phyloP scores from a whole-genome alignment of 2,329 filamentous ascomycete genomes.

The Aspergillus latus region DNA sequence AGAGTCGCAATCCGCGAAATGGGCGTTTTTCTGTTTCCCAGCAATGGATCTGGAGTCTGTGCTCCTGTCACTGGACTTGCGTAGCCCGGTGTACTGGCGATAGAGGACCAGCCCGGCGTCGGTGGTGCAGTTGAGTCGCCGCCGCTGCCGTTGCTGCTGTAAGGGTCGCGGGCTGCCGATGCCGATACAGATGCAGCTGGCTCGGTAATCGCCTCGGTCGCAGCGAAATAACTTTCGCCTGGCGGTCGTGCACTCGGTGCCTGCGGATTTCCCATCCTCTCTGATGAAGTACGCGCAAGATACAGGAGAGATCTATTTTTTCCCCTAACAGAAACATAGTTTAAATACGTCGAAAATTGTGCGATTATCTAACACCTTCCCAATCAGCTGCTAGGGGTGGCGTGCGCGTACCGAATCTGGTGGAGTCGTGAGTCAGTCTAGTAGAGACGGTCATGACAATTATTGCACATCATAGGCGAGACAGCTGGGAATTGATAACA shows the following conservation, averaged over 20 bases:
- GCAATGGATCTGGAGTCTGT: conserved; percentile 30
- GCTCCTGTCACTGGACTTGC: conserved; percentile 28
- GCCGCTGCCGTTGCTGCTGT: neutral
- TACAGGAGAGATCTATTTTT: neutral
- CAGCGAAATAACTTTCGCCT: neutral
- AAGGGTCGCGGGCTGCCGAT: neutral
- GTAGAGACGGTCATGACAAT: neutral
- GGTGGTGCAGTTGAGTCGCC: neutral
- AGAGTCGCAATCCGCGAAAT: conserved; percentile 3
- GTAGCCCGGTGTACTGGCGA: conserved; percentile 4
- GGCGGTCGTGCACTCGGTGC: neutral
- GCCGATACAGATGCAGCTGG: neutral
- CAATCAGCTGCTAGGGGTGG: too few species aligned
- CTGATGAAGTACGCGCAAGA: too few species aligned
- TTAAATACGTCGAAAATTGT: neutral
- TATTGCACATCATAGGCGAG: neutral
- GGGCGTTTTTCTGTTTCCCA: conserved; percentile 13
- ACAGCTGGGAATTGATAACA: neutral
- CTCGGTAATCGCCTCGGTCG: neutral
- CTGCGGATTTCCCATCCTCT: neutral
- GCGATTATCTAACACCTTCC: neutral
- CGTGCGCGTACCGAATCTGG: neutral
- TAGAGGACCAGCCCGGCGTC: neutral
- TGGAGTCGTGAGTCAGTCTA: neutral
- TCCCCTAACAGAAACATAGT: neutral